Evolutionary conservation across 148 eudicot species (phyloP).

Genomic region (Fallopia convolvulus): DNA sequence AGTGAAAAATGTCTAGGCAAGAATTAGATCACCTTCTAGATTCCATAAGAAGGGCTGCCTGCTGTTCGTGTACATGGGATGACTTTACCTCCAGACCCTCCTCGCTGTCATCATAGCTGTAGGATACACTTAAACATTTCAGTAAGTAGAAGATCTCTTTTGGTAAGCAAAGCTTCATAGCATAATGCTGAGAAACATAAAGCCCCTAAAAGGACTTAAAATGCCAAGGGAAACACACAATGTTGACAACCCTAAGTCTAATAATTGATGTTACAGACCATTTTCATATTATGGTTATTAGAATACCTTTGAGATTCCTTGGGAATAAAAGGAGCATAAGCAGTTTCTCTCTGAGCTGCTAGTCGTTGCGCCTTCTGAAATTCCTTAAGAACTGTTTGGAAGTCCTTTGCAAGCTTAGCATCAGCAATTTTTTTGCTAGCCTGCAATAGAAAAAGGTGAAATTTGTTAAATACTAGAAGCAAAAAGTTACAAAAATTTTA

Average conservation of each 20-base stretch:
- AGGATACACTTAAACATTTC: neutral
- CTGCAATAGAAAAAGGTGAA: constrained; percentile 20
- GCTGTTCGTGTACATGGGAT: constrained; percentile 9
- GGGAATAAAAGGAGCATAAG: constrained; percentile 36
- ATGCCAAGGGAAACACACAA: neutral
- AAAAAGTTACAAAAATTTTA: neutral
- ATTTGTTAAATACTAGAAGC: neutral
- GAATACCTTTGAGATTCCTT: constrained; percentile 13
- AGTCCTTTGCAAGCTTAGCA: constrained; percentile 52
- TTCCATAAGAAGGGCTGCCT: constrained; percentile 16
- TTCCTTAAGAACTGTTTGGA: constrained; percentile 42
- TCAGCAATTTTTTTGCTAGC: constrained; percentile 47
- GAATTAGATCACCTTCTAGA: constrained; percentile 17
- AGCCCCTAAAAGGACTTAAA: neutral
- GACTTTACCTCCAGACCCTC: constrained; percentile 6
- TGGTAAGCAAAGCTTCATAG: neutral
- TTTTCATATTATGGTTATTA: neutral
- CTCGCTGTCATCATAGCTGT: constrained; percentile 17
- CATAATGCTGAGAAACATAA: neutral
- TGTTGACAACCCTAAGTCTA: neutral
- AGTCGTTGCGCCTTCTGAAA: constrained; percentile 51
- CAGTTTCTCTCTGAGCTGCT: constrained; percentile 45
- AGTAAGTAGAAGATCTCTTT: neutral
- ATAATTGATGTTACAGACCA: neutral
- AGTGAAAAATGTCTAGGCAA: neutral